phyloP scores from a whole-genome alignment of 805 yeast genomes.

The Kluyveromyces aestuarii region DNA sequence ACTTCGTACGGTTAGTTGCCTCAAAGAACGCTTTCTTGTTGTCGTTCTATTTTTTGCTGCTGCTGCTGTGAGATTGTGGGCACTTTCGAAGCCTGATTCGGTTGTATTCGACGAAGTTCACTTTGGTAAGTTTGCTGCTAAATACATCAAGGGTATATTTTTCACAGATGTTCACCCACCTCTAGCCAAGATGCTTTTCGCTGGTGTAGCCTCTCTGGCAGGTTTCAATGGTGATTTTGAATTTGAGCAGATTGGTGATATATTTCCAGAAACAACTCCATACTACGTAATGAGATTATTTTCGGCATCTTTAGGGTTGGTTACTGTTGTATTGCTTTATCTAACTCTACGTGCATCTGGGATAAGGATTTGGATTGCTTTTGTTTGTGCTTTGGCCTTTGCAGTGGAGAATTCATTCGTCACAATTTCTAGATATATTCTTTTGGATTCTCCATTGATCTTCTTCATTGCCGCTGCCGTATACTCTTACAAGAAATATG shows the following conservation, averaged over 20 bases:
- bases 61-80: slow-evolving; percentile 47
- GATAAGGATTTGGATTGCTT: slow-evolving; percentile 54
- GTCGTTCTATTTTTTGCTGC: slow-evolving; percentile 43
- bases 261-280: slow-evolving; percentile 49
- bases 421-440: slow-evolving; percentile 66
- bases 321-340: slow-evolving; percentile 55
- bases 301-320: slow-evolving; percentile 60
- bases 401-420: slow-evolving; percentile 58
- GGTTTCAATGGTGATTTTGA: slow-evolving; percentile 67
- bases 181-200: slow-evolving; percentile 64
- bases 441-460: slow-evolving; percentile 67
- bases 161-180: slow-evolving; percentile 81
- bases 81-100: slow-evolving; percentile 59
- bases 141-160: slow-evolving; percentile 56
- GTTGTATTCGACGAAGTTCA: slow-evolving; percentile 92
- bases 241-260: slow-evolving; percentile 58
- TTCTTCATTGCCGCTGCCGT: slow-evolving; percentile 68
- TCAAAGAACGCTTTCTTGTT: slow-evolving; percentile 35
- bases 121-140: slow-evolving; percentile 92
- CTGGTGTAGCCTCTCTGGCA: slow-evolving; percentile 55
- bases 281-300: slow-evolving; percentile 61
- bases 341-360: slow-evolving; percentile 66
- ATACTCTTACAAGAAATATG: slow-evolving; percentile 58
- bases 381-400: slow-evolving; percentile 45
- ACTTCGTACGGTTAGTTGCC: slow-evolving; percentile 33